Evolutionary conservation across 2,329 filamentous ascomycete genomes (phyloP), one percentile per base, ranked within the genome.

Genomic region (Xylaria sp.): DNA sequence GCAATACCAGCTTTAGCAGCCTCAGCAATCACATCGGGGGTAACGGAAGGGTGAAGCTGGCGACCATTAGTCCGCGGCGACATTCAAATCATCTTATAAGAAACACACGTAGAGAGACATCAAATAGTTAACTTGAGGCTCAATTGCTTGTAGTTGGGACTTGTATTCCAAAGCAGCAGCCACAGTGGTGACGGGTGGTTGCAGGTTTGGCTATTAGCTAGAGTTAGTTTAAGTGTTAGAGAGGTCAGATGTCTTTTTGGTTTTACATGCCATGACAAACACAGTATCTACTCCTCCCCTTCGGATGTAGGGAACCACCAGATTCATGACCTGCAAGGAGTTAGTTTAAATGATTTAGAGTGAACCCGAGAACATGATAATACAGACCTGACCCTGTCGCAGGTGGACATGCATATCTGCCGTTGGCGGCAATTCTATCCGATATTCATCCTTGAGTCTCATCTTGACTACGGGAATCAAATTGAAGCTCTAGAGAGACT

Each of bases 351-450:
- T 62, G 25, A 31, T 28, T 10, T 8, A 43, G 20, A 6, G 13
- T 20, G 31, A 13, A 36, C 28, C 9, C 6, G 41, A 39, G 28
- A 36, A n/a, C 18, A 5, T 41, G 10, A 25, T 49, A 41, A 31
- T 33, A 69, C 68, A 39, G 25, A 72, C 71, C 67, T 86, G 83
- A 23, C 86, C 91, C 79, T 93, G 88, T 36, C 91, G 88, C 73
- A 93, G 83, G 79, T 93, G 91, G 75, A 93, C 91, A 75, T 91
- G 89, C 81, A 91, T 88, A 79, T 92, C 90, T 62, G 90, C 90
- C 70, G 89, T 83, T 25, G 90, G 85, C 59, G 89, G 88, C 75
- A 92, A 84, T 82, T 89, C 85, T 52, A 86, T 72, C 70, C 77
- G 74, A 43, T 82, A 72, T 23, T 76, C 75, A 25, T 75, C 72